Evolutionary conservation across 1,139 yeast genomes (phyloP), one percentile per base, ranked within the genome.

Genomic region (Yamadazyma triangularis): DNA sequence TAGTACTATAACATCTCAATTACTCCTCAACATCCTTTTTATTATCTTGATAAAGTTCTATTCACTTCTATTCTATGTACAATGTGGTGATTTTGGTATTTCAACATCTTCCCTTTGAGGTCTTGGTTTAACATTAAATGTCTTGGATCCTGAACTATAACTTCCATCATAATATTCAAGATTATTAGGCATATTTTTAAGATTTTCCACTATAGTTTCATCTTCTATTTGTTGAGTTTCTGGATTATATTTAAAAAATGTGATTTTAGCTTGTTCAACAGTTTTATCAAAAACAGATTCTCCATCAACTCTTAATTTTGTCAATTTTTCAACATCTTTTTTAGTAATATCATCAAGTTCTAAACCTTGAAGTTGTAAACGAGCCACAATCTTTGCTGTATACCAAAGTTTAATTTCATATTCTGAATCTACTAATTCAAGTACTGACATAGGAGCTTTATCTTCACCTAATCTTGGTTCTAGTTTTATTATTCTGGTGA

Each of bases 391-490:
- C 53, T 86, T 77, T 15, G 95, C 96, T 13, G 78, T 71, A 50
- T 77, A 65, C 77, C 94, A 84, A 44, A 79, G 73, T 47, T 81
- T 77, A 65, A 85, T 72, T 51, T 87, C 95, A 44, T 77, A 73
- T 19, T 74, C 74, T 0, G 72, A 61, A 45, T 85, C 96, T 2
- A 91, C 95, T 32, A 93, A 66, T 57, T 93, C 98, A 34, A 93
- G 55, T 11, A 91, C 80, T 2, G 94, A 80, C 70, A 85, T 91
- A 14, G 93, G 91, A 0, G 97, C 96, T 42, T 81, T 83, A 54
- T 93, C 98, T 44, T 91, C 93, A 8, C 73, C 73, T 32, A 82
- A 59, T 46, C 98, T 71, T 20, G 93, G 88, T 56, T 91, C 97
- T 41, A 93, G 65, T 47, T 77, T 79, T 44, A 89, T 63, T 36